Evolutionary conservation across 345 rosid genomes (phyloP), one percentile per base, ranked within the genome.

Genomic region (Aurinia saxatilis): DNA sequence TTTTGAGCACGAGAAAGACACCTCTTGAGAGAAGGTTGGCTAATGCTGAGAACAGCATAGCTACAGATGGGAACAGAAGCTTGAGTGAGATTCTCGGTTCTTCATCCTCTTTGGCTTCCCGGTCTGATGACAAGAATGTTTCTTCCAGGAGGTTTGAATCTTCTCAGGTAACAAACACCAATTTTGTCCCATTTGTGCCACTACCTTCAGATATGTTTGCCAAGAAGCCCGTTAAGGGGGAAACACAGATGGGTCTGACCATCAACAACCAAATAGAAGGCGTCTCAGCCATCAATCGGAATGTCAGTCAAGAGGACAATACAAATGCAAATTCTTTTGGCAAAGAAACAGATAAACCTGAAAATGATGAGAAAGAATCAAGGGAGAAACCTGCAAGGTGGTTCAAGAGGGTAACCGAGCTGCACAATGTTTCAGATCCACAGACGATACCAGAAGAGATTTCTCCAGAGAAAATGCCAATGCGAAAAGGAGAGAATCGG

Each of bases 1-100:
- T 92, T 41, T 93, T 89, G 58, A 85, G 82, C 80, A 85, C 84
- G n/a, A 82, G 91, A 78, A 89, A 87, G 74, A 78, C 93, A n/a
- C 98, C 96, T 14, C 71, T 79, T 44, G 98, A 85, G 79, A 82
- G 93, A 77, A 85, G 93, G 79, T 62, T 85, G 71, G 74, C 74
- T 23, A 69, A 77, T 54, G 48, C 81, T 67, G 85, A 80, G 73
- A 45, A 52, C 61, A 52, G 49, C 27, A 47, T 60, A 31, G 39
- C 17, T 31, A n/a, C 53, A 16, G 59, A 57, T 49, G 53, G 52
- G 11, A 51, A 74, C 57, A 70, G 14, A 77, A 76, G 65, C 45
- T 68, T 78, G 62, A 81, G 74, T 72, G 81, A 77, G 57, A 63
- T 77, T 31, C 77, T 80, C 10, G 85, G 87, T 40, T 67, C 81